phyloP scores from a whole-genome alignment of 2,329 filamentous ascomycete species.

The Magnaporthiopsis rhizophila region DNA sequence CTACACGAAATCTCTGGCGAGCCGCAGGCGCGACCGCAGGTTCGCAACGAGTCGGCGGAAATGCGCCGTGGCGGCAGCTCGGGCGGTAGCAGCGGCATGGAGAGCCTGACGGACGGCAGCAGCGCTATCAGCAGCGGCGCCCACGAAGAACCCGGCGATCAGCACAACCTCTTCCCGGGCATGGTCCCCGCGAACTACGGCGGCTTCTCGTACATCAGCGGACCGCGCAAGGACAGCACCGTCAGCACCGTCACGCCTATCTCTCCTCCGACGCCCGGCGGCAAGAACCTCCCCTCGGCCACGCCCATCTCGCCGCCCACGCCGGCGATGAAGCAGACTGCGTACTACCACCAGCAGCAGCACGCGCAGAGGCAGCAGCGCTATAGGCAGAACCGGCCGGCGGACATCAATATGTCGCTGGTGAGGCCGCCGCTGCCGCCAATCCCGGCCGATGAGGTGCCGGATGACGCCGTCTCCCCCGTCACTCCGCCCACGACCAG shows the following conservation, averaged over 20 bases:
- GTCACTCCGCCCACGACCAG: slow-evolving; percentile 10
- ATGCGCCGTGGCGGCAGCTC: slow-evolving; percentile 7
- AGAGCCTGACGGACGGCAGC: slow-evolving; percentile 23
- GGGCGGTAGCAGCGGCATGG: slow-evolving; percentile 14
- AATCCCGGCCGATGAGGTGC: neutral
- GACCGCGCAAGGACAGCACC: neutral
- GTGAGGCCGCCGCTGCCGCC: neutral
- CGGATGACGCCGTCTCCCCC: slow-evolving; percentile 14
- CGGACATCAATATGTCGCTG: neutral
- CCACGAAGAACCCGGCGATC: neutral
- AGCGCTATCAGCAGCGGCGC: slow-evolving; percentile 10
- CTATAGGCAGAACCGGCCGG: neutral
- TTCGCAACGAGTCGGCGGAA: neutral
- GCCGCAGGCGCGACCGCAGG: neutral
- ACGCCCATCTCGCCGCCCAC: neutral
- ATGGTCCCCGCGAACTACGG: slow-evolving; percentile 3
- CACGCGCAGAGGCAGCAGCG: neutral
- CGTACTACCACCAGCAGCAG: neutral
- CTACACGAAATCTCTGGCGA: slow-evolving; percentile 3
- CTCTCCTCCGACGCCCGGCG: neutral
- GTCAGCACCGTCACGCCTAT: slow-evolving; percentile 1
- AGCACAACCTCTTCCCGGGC: neutral
- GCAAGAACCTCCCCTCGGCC: neutral
- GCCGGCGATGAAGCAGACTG: neutral
- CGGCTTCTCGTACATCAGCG: neutral